Base-by-base conservation (phyloP, 495 filamentous ascomycete genomes). In the Thozetella sp. region DNA sequence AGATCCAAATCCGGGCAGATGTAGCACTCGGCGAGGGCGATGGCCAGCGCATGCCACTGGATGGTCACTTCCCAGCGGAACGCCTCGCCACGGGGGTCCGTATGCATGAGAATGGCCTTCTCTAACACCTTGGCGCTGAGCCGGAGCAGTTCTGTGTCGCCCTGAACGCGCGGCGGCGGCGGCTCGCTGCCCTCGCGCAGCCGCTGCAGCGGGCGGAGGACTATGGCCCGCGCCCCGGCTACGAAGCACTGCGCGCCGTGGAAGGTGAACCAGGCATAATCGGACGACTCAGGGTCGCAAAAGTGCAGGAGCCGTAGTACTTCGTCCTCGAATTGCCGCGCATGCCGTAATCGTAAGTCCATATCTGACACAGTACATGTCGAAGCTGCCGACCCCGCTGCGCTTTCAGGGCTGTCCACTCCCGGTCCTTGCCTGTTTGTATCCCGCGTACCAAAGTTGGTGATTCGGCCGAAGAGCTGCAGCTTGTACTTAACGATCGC, bases 221-320 rank as follows among this genome's bases (percentile, higher is more conserved):
- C 55, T n/a, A 58, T 48, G 15, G 58, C 25, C 2, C 63, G 40
- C 52, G 60, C 53, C 3, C 48, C 51, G 24, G 59, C 63, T 13
- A 62, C 55, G 10, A 45, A 19, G 11, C 40, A 55, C 12, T 65
- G 63, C 9, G 59, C 26, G 26, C 40, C 51, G 17, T 65, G 63
- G 6, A 46, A 62, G 12, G 58, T 50, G 9, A 58, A 65, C 63
- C 63, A 65, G 12, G 63, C 63, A 22, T 65, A 65, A 0, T 48
- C 9, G 34, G 27, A 54, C 17, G 59, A 25, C n/a, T 65, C 58
- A 12, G 63, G 63, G 27, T 65, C 59, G n/a, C 63, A 65, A 23
- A 62, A 62, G 19, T 53, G 46, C 12, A 65, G 30, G 20, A 65
- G 55, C 25, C 20, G 25, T 9, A 48, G 51, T 10, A 56, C 37